Conservation (phyloP, 495 filamentous ascomycete species). For the Poronia punctata region DNA sequence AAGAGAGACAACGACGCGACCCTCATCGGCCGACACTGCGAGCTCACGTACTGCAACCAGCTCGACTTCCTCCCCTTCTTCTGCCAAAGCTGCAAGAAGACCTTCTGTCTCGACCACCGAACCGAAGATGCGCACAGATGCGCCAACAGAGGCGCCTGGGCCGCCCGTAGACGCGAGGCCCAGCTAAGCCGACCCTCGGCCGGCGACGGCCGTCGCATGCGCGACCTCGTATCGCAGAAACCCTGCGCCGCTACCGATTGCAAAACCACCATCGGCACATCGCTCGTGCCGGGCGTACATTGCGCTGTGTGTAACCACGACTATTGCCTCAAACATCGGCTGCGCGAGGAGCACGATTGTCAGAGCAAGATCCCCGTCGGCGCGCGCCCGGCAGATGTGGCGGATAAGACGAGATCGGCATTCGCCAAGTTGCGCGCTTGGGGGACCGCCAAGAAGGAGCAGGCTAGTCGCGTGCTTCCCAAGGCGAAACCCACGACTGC, state of each 20-base stretch:
- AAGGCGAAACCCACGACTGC: slow-evolving; percentile 55
- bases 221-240: slow-evolving; percentile 36
- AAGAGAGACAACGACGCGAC: slow-evolving; percentile 63
- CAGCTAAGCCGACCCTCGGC: slow-evolving; percentile 37
- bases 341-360: slow-evolving; percentile 86
- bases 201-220: slow-evolving; percentile 37
- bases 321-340: slow-evolving; percentile 89
- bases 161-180: slow-evolving; percentile 56
- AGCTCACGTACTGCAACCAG: slow-evolving; percentile 82
- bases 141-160: slow-evolving; percentile 79
- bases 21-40: slow-evolving; percentile 84
- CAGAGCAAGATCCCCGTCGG: slow-evolving; percentile 56
- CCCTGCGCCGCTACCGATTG: slow-evolving; percentile 66
- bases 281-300: slow-evolving; percentile 68
- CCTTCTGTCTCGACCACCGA: slow-evolving; percentile 92
- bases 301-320: slow-evolving; percentile 72
- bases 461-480: slow-evolving; percentile 39
- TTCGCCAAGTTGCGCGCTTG: slow-evolving; percentile 56
- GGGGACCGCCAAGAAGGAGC: slow-evolving; percentile 41
- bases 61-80: slow-evolving; percentile 95
- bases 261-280: slow-evolving; percentile 80
- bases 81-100: slow-evolving; percentile 79
- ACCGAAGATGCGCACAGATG: slow-evolving; percentile 80
- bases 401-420: slow-evolving; percentile 54
- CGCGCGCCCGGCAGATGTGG: slow-evolving; percentile 42